Conservation (phyloP, 2,329 filamentous ascomycete species). For the Epichloe typhina region DNA sequence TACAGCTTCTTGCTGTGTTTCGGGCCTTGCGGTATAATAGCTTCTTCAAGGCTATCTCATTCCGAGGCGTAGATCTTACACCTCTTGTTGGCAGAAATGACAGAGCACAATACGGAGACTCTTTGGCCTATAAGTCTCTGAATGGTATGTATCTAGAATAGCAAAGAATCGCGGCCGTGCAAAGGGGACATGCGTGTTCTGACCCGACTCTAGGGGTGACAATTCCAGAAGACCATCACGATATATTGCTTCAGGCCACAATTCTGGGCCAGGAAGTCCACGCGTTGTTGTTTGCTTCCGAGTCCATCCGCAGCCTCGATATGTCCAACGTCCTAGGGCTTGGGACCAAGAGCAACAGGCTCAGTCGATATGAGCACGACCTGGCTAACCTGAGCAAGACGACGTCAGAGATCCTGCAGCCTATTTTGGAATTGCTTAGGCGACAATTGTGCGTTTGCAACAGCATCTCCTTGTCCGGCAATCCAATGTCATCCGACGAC, state of each 20-base stretch:
- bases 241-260: constrained; percentile 34
- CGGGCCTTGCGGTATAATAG: constrained; percentile 45
- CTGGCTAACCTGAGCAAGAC: constrained; percentile 11
- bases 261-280: constrained; percentile 44
- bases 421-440: constrained; percentile 36
- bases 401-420: constrained; percentile 30
- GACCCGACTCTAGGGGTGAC: constrained; percentile 24
- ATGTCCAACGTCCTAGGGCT: constrained; percentile 29
- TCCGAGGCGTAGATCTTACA: constrained; percentile 37
- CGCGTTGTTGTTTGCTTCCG: constrained; percentile 40
- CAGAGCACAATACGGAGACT: constrained; percentile 28
- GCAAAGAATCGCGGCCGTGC: not conserved
- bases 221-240: constrained; percentile 33
- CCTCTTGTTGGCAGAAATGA: constrained; percentile 27
- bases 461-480: constrained; percentile 37
- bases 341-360: constrained; percentile 10
- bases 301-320: constrained; percentile 41
- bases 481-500: constrained; percentile 31
- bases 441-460: constrained; percentile 35
- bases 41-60: constrained; percentile 45
- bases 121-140: constrained; percentile 37
- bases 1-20: constrained; percentile 43
- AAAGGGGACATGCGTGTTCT: not conserved
- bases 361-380: constrained; percentile 13
- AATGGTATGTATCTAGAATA: constrained; percentile 27